phyloP scores from a whole-genome alignment of 1,139 yeast genomes.

The Protomyces inouyei region DNA sequence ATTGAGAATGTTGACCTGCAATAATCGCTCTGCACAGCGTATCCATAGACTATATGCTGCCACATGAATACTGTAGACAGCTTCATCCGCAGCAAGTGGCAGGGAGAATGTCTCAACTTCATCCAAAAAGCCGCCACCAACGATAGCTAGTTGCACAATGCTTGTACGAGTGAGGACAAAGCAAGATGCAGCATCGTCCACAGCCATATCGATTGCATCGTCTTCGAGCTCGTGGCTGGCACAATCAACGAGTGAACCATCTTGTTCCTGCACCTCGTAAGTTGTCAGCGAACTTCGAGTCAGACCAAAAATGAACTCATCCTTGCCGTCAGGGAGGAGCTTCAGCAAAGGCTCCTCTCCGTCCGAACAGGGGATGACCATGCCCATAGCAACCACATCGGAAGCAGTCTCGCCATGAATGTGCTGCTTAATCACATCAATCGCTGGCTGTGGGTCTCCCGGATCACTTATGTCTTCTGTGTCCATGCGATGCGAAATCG shows the following conservation, averaged over 20 bases:
- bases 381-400: slow-evolving; percentile 2
- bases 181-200: neutral
- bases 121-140: neutral
- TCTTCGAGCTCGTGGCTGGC: neutral
- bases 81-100: neutral
- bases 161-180: neutral
- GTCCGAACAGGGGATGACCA: neutral
- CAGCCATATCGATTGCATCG: neutral
- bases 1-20: neutral
- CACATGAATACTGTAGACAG: neutral
- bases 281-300: neutral
- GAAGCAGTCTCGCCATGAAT: slow-evolving; percentile 7
- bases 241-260: neutral
- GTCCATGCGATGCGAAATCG: slow-evolving; percentile 8
- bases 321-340: slow-evolving; percentile 1
- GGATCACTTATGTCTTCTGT: neutral
- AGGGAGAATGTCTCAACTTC: neutral
- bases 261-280: neutral
- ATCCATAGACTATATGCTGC: neutral
- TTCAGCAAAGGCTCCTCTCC: slow-evolving; percentile 1
- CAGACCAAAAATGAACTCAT: slow-evolving; percentile 2
- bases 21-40: neutral
- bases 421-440: neutral
- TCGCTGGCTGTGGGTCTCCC: slow-evolving; percentile 1
- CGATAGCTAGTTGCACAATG: neutral